Evolutionary conservation across 495 filamentous ascomycete species (phyloP).

Genomic region (Penicillium bovifimosum): DNA sequence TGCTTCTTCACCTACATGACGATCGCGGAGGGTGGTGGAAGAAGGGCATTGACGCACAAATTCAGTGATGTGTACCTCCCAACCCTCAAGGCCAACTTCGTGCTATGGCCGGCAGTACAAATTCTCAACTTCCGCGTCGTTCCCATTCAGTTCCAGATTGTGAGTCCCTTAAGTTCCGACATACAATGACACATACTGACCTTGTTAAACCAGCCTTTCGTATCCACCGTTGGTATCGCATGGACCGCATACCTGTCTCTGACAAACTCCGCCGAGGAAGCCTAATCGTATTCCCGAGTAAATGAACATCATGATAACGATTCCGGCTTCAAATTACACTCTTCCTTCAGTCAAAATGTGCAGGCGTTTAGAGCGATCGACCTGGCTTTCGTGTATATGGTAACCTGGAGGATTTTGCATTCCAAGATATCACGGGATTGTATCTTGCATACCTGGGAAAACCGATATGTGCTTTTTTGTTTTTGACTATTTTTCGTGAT

Average conservation of each 20-base stretch:
- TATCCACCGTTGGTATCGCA: constrained; percentile 91
- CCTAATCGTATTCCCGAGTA: constrained; percentile 14
- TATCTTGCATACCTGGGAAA: constrained; percentile 3
- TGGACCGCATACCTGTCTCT: constrained; percentile 99
- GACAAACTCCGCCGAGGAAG: constrained; percentile 80
- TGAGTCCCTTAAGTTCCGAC: constrained; percentile 44
- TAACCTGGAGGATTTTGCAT: constrained; percentile 18
- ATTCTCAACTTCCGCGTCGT: constrained; percentile 94
- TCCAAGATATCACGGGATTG: constrained; percentile 17
- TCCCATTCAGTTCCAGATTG: constrained; percentile 94
- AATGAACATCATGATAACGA: constrained; percentile 20
- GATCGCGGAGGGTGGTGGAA: constrained; percentile 86
- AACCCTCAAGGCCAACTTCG: constrained; percentile 90
- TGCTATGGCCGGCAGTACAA: constrained; percentile 95
- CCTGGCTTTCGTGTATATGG: constrained; percentile 17
- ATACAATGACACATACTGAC: not conserved
- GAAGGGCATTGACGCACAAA: constrained; percentile 72
- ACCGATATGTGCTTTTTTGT: not conserved
- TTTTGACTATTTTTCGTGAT: not conserved
- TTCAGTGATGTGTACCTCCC: constrained; percentile 90
- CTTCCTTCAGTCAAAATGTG: constrained; percentile 1
- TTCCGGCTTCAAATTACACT: constrained; percentile 7
- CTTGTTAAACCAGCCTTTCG: constrained; percentile 67
- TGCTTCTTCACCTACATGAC: constrained; percentile 97
- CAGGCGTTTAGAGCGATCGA: constrained; percentile 15